These are phyloP conservation scores for Globisporangium radiosum DNA, from an alignment of 352 stramenopile genomes.

Conservation along the genomic window DNA sequence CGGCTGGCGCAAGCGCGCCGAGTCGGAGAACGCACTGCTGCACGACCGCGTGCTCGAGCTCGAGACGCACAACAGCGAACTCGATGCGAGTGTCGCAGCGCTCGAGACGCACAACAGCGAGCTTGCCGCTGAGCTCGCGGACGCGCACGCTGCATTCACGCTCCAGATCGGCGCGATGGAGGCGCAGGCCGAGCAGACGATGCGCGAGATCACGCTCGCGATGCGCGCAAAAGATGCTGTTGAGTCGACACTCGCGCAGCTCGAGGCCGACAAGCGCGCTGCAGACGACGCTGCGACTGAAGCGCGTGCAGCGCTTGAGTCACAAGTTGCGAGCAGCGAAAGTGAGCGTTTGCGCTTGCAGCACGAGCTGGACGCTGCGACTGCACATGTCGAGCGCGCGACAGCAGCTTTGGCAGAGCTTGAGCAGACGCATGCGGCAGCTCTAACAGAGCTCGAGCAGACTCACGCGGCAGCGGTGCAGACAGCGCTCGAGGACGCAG, in stretches of 20 bases:
- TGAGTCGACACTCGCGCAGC: constrained; percentile 12
- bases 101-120: constrained; percentile 29
- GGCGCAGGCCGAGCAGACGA: constrained; percentile 25
- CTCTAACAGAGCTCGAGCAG: neutral
- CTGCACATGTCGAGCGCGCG: neutral
- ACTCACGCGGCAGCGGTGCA: too few species aligned
- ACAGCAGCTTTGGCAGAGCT: neutral
- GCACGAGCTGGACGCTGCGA: constrained; percentile 6
- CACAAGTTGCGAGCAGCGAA: neutral
- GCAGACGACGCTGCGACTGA: constrained; percentile 1
- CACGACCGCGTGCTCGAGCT: constrained; percentile 31
- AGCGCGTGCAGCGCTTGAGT: neutral
- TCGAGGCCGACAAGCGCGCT: constrained; percentile 13
- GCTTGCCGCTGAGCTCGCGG: constrained; percentile 20
- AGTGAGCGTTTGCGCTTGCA: neutral
- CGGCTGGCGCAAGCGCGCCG: constrained; percentile 37
- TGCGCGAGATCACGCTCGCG: constrained; percentile 26
- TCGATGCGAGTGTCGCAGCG: constrained; percentile 17
- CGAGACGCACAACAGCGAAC: constrained; percentile 21
- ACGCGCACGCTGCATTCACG: constrained; percentile 19
- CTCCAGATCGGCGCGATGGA: constrained; percentile 22
- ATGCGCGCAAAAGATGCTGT: constrained; percentile 24
- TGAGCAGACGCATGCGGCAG: too few species aligned
- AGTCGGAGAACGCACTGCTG: constrained; percentile 36
- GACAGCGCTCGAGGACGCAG: neutral